These are phyloP conservation scores for Phytophthora pluvialis DNA, from an alignment of 352 stramenopile species.

Conservation along the genomic window DNA sequence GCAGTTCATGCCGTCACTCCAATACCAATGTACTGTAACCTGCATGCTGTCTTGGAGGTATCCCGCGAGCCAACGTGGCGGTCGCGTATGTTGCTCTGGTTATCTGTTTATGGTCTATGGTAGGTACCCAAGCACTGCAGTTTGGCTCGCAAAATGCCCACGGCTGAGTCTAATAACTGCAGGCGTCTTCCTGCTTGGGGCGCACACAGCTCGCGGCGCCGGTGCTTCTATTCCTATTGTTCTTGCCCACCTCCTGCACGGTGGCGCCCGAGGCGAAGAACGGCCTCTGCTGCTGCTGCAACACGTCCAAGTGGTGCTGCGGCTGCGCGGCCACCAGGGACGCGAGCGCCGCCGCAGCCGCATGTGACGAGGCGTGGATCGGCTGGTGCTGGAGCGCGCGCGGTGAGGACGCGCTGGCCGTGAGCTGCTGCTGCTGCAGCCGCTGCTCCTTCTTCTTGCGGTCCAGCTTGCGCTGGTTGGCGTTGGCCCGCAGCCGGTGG, in stretches of 20 bases:
- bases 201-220: conserved; percentile 29
- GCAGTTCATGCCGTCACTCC: conserved; percentile 6
- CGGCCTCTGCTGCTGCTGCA: conserved; percentile 34
- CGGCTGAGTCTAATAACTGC: conserved; percentile 53
- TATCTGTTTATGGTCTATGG: conserved; percentile 35
- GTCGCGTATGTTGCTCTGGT: conserved; percentile 29
- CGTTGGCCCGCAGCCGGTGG: conserved; percentile 78
- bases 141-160: conserved; percentile 3
- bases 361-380: conserved; percentile 40
- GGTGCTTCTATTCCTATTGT: conserved; percentile 41
- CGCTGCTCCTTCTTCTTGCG: conserved; percentile 84
- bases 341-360: conserved; percentile 48
- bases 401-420: conserved; percentile 18
- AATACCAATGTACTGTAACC: conserved; percentile 37
- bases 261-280: conserved; percentile 27
- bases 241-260: conserved; percentile 32
- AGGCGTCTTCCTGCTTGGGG: conserved; percentile 43
- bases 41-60: conserved; percentile 7
- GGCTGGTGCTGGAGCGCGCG: conserved; percentile 12
- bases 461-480: conserved; percentile 85
- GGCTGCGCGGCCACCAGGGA: conserved; percentile 46
- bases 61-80: conserved; percentile 9
- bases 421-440: conserved; percentile 48
- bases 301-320: conserved; percentile 41
- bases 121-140: conserved; percentile 6